phyloP scores from a whole-genome alignment of 169 alveolate genomes.

The Plasmodium berghei region DNA sequence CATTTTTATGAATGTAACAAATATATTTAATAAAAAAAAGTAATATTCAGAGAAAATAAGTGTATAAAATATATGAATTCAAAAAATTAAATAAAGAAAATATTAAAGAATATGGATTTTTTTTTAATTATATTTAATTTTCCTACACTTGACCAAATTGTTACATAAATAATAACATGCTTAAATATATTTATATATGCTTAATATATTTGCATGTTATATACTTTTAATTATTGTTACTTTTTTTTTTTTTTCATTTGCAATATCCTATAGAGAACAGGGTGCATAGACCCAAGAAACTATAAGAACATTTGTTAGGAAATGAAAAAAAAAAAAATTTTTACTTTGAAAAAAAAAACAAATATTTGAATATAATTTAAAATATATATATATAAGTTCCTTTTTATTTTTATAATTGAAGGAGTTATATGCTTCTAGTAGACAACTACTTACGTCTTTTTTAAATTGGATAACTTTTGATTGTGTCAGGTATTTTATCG shows the following conservation, averaged over 20 bases:
- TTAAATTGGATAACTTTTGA: conserved; percentile 58
- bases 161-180: too few relatives aligned
- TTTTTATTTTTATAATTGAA: conserved; percentile 69
- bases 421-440: conserved; percentile 67
- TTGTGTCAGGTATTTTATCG: conserved; percentile 42
- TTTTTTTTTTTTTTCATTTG: background rate
- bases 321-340: conserved; percentile 61
- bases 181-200: too few relatives aligned
- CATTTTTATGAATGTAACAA: background rate
- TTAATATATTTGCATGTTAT: background rate
- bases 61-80: too few relatives aligned
- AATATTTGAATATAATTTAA: conserved; percentile 61
- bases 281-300: conserved; percentile 77
- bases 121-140: too few relatives aligned
- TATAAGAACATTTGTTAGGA: conserved; percentile 50
- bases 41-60: too few relatives aligned
- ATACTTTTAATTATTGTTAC: background rate
- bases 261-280: background rate
- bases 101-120: too few relatives aligned
- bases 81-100: too few relatives aligned
- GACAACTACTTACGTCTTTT: conserved; percentile 53
- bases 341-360: conserved; percentile 66
- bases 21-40: background rate
- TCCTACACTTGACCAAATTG: too few relatives aligned
- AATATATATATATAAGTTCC: conserved; percentile 56